Conservation (phyloP, 176 grass and related monocot genomes). For the Cenchrus americanus region DNA sequence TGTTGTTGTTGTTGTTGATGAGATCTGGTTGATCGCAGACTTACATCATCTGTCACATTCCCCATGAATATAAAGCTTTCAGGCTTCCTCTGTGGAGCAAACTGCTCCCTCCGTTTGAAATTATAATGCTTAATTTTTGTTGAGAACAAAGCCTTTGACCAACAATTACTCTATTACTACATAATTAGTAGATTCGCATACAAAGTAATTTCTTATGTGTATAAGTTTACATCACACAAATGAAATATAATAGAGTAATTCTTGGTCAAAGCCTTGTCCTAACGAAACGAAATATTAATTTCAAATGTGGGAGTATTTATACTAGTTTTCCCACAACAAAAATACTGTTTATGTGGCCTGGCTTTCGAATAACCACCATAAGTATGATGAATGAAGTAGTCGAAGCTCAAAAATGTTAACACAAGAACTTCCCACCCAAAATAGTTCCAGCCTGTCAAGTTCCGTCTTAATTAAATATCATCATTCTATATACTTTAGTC, state of each 20-base stretch:
- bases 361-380: background rate
- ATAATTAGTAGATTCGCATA: too few species aligned
- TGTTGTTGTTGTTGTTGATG: too few species aligned
- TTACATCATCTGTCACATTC: background rate
- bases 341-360: background rate
- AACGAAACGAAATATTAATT: too few species aligned
- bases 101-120: too few species aligned
- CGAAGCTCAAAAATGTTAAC: background rate
- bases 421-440: background rate
- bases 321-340: background rate
- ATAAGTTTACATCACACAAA: too few species aligned
- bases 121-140: too few species aligned
- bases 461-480: background rate
- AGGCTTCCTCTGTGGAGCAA: background rate
- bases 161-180: too few species aligned
- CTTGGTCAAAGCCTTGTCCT: too few species aligned
- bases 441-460: background rate
- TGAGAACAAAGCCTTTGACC: too few species aligned
- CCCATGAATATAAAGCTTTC: background rate
- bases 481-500: background rate
- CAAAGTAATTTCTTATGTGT: too few species aligned
- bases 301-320: background rate
- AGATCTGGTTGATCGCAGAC: background rate
- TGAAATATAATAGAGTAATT: too few species aligned
- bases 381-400: background rate